A percentile compares a stretch with the other conserved stretches of the same genome.
phyloP scores from a whole-genome alignment of 2,329 filamentous ascomycete genomes.

The Colletotrichum sp. region DNA sequence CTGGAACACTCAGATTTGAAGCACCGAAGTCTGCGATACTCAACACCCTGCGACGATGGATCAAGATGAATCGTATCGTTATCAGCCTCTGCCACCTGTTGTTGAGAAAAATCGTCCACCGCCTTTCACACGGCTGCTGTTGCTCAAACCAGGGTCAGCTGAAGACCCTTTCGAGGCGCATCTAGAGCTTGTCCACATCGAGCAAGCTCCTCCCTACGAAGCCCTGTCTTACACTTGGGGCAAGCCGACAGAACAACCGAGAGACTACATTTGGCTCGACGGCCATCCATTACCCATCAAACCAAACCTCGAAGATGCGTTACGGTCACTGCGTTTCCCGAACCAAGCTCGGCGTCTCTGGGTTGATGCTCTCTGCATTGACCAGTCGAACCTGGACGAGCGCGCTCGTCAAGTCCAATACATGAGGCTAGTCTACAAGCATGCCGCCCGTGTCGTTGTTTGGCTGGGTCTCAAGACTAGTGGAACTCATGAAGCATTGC shows the following conservation, averaged over 20 bases:
- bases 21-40: background rate
- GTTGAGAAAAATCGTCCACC: slow-evolving; percentile 1
- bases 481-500: slow-evolving; percentile 6
- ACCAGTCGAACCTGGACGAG: slow-evolving; percentile 20
- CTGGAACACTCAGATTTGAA: background rate
- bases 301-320: slow-evolving; percentile 11
- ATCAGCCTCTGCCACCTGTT: slow-evolving; percentile 15
- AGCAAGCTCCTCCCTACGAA: slow-evolving; percentile 18
- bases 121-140: slow-evolving; percentile 17
- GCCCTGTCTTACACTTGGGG: slow-evolving; percentile 23
- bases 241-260: background rate
- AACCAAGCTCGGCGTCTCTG: slow-evolving; percentile 16
- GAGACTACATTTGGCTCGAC: slow-evolving; percentile 15
- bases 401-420: slow-evolving; percentile 12
- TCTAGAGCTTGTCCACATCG: slow-evolving; percentile 12
- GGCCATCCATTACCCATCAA: background rate
- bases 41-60: background rate
- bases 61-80: background rate
- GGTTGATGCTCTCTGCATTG: slow-evolving; percentile 30
- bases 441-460: slow-evolving; percentile 2
- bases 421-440: slow-evolving; percentile 15
- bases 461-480: slow-evolving; percentile 8
- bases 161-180: slow-evolving; percentile 16
- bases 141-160: slow-evolving; percentile 4
- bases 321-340: slow-evolving; percentile 4